These are phyloP conservation scores for Fonsecaea pugnacius DNA, from an alignment of 2,329 filamentous ascomycete genomes.

Conservation along the genomic window DNA sequence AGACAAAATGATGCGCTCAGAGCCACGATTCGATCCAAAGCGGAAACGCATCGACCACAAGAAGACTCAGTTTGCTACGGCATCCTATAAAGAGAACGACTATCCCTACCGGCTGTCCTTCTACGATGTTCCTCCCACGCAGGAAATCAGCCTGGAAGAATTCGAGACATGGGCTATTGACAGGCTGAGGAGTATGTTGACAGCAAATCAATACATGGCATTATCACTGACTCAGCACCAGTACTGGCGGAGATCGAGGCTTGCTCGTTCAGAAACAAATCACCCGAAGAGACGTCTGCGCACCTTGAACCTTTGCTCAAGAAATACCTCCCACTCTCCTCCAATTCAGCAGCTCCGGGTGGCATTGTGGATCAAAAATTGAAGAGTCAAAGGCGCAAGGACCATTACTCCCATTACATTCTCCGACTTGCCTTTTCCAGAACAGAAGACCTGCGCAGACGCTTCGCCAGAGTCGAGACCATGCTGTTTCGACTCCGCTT, in stretches of 20 bases:
- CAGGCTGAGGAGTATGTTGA: slow-evolving; percentile 70
- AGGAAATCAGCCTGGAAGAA: slow-evolving; percentile 92
- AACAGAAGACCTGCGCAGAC: slow-evolving; percentile 84
- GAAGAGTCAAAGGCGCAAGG: slow-evolving; percentile 79
- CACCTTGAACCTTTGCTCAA: slow-evolving; percentile 86
- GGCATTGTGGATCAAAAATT: slow-evolving; percentile 58
- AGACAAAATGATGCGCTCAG: slow-evolving; percentile 51
- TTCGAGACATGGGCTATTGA: slow-evolving; percentile 99
- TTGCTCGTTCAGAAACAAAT: slow-evolving; percentile 91
- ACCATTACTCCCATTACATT: slow-evolving; percentile 98
- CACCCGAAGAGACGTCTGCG: slow-evolving; percentile 75
- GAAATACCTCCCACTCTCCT: slow-evolving; percentile 80
- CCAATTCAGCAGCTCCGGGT: slow-evolving; percentile 68
- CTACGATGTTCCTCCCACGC: slow-evolving; percentile 83
- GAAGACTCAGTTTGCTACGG: slow-evolving; percentile 82
- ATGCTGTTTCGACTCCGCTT: slow-evolving; percentile 86
- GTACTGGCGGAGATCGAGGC: slow-evolving; percentile 69
- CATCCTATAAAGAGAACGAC: slow-evolving; percentile 74
- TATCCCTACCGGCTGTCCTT: slow-evolving; percentile 92
- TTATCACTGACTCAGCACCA: slow-evolving; percentile 31
- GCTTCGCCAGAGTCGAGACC: slow-evolving; percentile 84
- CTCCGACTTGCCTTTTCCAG: slow-evolving; percentile 88
- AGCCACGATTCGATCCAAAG: slow-evolving; percentile 63
- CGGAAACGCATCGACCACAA: slow-evolving; percentile 77
- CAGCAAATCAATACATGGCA: slow-evolving; percentile 7